Conservation (phyloP, 139 green algal species). For the Tetradesmus obliquus region DNA sequence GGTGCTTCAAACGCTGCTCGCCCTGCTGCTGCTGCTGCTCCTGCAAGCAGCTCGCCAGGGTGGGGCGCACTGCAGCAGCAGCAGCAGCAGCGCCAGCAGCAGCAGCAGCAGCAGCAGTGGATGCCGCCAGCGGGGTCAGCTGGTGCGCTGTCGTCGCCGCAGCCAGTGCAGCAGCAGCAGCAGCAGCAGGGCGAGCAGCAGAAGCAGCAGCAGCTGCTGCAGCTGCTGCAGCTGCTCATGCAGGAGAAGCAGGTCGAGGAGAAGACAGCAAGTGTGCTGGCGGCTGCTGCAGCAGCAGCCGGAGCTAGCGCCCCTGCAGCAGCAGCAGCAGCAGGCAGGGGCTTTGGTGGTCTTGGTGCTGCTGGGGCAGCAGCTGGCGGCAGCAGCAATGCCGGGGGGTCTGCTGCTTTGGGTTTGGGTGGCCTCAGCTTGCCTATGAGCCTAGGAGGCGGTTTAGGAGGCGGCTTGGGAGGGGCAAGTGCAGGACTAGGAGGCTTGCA, state of each 20-base stretch:
- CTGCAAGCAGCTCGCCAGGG: not conserved
- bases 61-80: not conserved
- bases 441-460: not conserved
- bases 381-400: not conserved
- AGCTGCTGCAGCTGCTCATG: not conserved
- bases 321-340: not conserved
- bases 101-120: not conserved
- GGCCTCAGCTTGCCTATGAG: not conserved
- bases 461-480: not conserved
- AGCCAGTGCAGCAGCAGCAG: not conserved
- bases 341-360: not conserved
- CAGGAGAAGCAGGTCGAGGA: not conserved
- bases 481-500: not conserved
- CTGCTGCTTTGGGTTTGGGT: not conserved
- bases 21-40: not conserved
- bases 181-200: not conserved
- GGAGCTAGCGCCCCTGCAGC: too few relatives aligned
- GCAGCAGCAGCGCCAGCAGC: not conserved
- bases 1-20: not conserved
- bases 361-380: too few relatives aligned
- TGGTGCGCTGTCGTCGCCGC: not conserved
- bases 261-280: not conserved
- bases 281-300: not conserved
- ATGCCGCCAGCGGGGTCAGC: not conserved
- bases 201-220: constrained; percentile 9